Evolutionary conservation across 2,329 filamentous ascomycete species (phyloP), one percentile per base, ranked within the genome.

Genomic region (Lachnellula subtilissima): DNA sequence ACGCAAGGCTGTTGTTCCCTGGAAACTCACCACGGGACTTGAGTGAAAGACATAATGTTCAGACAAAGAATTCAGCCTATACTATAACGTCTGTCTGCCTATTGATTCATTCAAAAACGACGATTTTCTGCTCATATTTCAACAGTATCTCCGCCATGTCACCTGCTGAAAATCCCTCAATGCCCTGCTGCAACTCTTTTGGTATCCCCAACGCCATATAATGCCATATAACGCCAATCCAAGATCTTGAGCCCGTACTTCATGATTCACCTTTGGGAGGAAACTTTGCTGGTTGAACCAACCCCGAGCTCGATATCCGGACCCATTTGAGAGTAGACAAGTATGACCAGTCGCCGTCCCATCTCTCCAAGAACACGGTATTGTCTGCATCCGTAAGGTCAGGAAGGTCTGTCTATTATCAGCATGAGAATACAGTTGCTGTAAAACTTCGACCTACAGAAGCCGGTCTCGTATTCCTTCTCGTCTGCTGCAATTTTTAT

Each of bases 261-360:
- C 57, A 70, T 56, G 66, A 62, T 46, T 66, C 54, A 43, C 79
- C 80, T 64, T 81, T 85, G 3, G 91, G 91, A 19, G 92, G 93
- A 68, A 96, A 96, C 58, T 78, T 87, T 23, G 88, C 87, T n/a
- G 84, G 75, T 65, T 84, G 81, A 60, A 85, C 79, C 12, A 72
- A 75, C 4, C 90, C 90, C 32, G 81, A 77, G 55, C 79, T 83
- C 4, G 81, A 81, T 54, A 97, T 76, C 59, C 90, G 85, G 58
- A 91, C 78, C 79, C 92, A 97, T 57, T 85, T 83, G 63, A 97
- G 71, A 8, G 81, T 86, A 36, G 85, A 83, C 60, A 97, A 78
- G 65, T 87, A 87, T 8, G 88, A 80, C 93, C 93, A 97, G 25
- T 88, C 82, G 4, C 89, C 88, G 61, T 91, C 88, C 90, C 91